phyloP scores from a whole-genome alignment of 2,329 filamentous ascomycete species.

The Ceratocystis smalleyi region DNA sequence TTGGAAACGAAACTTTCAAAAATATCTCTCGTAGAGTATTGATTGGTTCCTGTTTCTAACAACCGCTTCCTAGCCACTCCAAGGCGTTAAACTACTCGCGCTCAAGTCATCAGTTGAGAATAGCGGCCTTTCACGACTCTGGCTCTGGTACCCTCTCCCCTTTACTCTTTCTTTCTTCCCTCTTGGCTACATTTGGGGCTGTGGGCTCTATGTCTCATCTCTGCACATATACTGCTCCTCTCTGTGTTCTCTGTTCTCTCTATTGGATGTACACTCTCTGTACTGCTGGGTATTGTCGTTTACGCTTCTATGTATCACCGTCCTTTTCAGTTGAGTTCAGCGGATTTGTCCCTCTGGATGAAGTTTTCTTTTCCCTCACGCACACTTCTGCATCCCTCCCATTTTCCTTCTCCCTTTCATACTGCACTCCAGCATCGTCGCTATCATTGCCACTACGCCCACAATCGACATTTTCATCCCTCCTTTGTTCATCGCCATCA shows the following conservation, averaged over 20 bases:
- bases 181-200: conserved; percentile 1
- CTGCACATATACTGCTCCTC: conserved; percentile 6
- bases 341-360: background rate
- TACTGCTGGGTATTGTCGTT: conserved; percentile 7
- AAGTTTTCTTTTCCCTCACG: background rate
- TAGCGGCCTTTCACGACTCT: background rate
- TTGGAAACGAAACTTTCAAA: background rate
- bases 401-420: conserved; percentile 6
- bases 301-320: conserved; percentile 7
- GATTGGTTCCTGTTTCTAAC: background rate
- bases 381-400: conserved; percentile 1
- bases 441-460: background rate
- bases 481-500: background rate
- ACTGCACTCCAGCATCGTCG: background rate
- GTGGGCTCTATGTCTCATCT: conserved; percentile 10
- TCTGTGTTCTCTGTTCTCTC: background rate
- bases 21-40: background rate
- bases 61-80: conserved; percentile 14
- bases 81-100: conserved; percentile 14
- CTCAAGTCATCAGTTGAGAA: background rate
- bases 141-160: background rate
- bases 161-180: conserved; percentile 7
- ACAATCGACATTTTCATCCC: too few species aligned
- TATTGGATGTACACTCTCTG: conserved; percentile 12
- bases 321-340: conserved; percentile 1